Evolutionary conservation across 495 filamentous ascomycete genomes (phyloP).

Genomic region (Annulohypoxylon nitens): DNA sequence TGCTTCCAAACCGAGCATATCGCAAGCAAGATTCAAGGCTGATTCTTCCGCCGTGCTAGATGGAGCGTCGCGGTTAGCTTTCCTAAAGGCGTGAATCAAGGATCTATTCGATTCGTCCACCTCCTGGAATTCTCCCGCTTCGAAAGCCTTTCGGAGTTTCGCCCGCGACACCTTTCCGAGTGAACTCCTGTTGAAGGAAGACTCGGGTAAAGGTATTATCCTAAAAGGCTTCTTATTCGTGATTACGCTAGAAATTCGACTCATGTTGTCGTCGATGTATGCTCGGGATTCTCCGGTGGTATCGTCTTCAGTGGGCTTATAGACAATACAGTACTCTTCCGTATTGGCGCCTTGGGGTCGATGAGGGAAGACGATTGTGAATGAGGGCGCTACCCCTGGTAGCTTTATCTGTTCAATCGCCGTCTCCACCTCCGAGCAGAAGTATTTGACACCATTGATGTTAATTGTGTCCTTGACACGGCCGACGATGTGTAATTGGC

Average conservation of each 20-base stretch:
- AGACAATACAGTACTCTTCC: constrained; percentile 11
- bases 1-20: constrained; percentile 10
- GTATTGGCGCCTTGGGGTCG: constrained; percentile 8
- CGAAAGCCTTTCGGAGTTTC: constrained; percentile 9
- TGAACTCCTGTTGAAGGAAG: not conserved
- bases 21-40: constrained; percentile 6
- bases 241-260: constrained; percentile 5
- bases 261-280: constrained; percentile 7
- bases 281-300: not conserved
- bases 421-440: constrained; percentile 11
- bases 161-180: constrained; percentile 14
- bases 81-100: constrained; percentile 7
- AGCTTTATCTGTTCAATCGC: constrained; percentile 3
- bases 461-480: constrained; percentile 15
- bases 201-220: constrained; percentile 8
- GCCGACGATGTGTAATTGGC: constrained; percentile 5
- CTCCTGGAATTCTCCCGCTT: constrained; percentile 8
- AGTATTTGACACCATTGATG: constrained; percentile 17
- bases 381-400: not conserved
- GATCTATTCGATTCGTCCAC: constrained; percentile 3
- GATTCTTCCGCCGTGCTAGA: not conserved
- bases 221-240: constrained; percentile 9
- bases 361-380: constrained; percentile 9
- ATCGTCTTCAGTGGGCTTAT: not conserved
- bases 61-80: constrained; percentile 9